These are phyloP conservation scores for Neurospora sp. DNA, from an alignment of 495 filamentous ascomycete species.

Conservation along the genomic window DNA sequence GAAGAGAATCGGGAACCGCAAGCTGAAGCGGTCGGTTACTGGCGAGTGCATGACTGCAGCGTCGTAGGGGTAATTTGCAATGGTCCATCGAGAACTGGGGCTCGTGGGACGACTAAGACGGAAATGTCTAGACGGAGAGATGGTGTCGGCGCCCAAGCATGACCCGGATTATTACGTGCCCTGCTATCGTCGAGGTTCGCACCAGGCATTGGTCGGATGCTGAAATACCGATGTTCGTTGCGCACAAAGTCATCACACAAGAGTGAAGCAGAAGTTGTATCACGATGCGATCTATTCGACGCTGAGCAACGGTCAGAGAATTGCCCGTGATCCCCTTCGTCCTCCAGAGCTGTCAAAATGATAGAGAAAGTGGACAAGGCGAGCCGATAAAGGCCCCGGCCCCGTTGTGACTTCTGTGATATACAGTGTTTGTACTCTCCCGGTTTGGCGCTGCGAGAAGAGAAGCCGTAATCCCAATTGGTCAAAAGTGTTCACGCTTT, in stretches of 20 bases:
- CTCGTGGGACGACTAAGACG: neutral
- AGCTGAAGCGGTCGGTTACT: neutral
- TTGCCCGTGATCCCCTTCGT: neutral
- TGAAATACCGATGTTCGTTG: neutral
- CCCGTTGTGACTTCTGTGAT: neutral
- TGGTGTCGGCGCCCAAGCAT: neutral
- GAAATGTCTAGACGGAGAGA: neutral
- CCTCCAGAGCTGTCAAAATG: neutral
- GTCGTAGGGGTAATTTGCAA: neutral
- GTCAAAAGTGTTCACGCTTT: neutral
- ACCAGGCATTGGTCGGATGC: neutral
- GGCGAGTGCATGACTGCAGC: neutral
- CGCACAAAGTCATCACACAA: neutral
- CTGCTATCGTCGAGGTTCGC: neutral
- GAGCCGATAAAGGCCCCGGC: neutral
- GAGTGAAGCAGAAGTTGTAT: neutral
- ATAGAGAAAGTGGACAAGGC: neutral
- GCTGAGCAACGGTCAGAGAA: neutral
- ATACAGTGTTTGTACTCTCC: neutral
- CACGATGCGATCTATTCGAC: neutral
- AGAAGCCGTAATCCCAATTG: neutral
- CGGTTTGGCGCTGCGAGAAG: neutral
- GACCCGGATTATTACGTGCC: neutral
- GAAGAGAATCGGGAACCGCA: neutral
- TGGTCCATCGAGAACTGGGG: neutral